Percentiles rank a stretch among this genome's conserved stretches.
phyloP scores from a whole-genome alignment of 2,329 filamentous ascomycete species.

The Beauveria scarabaeidicola region DNA sequence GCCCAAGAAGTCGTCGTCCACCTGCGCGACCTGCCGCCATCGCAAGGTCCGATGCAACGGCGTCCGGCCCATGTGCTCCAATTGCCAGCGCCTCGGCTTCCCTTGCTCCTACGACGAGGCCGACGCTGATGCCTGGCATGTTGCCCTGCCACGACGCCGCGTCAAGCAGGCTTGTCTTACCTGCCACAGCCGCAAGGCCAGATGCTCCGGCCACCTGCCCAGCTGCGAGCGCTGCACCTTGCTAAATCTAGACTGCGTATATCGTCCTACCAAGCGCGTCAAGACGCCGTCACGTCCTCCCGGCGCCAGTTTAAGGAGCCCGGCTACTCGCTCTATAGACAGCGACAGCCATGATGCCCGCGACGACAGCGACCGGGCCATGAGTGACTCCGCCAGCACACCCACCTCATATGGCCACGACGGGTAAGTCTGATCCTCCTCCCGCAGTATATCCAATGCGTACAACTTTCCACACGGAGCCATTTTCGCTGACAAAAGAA shows the following conservation, averaged over 20 bases:
- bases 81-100: conserved; percentile 51
- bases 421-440: conserved; percentile 20
- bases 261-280: conserved; percentile 39
- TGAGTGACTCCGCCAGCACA: conserved; percentile 27
- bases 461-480: not conserved
- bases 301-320: conserved; percentile 20
- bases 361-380: conserved; percentile 26
- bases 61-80: conserved; percentile 43
- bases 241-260: conserved; percentile 48
- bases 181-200: conserved; percentile 50
- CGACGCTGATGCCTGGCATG: conserved; percentile 31
- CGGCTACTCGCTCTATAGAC: conserved; percentile 27
- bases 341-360: conserved; percentile 23
- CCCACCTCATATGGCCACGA: conserved; percentile 27
- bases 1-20: conserved; percentile 35
- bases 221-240: conserved; percentile 42
- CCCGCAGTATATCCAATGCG: not conserved
- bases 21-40: conserved; percentile 46
- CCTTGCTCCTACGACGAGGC: conserved; percentile 48
- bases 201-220: conserved; percentile 49
- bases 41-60: conserved; percentile 53
- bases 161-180: conserved; percentile 49
- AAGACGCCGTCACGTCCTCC: conserved; percentile 17
- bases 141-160: conserved; percentile 42
- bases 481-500: conserved; percentile 15